Percentiles rank a stretch among this genome's conserved stretches.
These are phyloP conservation scores for Avicennia marina DNA, from an alignment of 257 asterid species.

Conservation along the genomic window DNA sequence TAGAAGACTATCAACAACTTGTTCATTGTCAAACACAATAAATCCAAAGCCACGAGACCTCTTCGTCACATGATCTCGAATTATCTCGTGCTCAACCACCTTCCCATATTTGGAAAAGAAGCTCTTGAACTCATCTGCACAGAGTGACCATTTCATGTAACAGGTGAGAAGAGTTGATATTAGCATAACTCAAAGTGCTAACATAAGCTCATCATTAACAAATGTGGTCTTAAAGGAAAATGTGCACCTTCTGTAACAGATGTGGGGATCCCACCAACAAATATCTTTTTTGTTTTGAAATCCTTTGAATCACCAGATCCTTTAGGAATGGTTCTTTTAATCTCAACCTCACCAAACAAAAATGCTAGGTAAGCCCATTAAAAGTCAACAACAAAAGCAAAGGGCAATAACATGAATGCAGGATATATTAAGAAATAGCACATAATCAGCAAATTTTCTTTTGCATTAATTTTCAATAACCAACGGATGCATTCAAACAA, in stretches of 20 bases:
- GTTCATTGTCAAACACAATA: conserved; percentile 75
- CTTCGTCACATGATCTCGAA: conserved; percentile 80
- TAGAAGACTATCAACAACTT: conserved; percentile 69
- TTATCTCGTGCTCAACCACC: conserved; percentile 86
- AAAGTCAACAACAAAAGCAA: not conserved
- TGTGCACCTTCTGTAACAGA: conserved; percentile 66
- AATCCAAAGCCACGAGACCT: conserved; percentile 97
- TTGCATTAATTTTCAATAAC: not conserved
- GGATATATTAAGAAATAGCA: not conserved
- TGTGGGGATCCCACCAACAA: conserved; percentile 93
- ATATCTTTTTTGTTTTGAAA: conserved; percentile 80
- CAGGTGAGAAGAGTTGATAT: not conserved
- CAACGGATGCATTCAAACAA: not conserved
- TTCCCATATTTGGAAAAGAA: conserved; percentile 83
- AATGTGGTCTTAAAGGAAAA: not conserved
- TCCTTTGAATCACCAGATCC: conserved; percentile 87
- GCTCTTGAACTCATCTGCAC: conserved; percentile 68
- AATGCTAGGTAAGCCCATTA: not conserved
- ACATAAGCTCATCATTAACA: not conserved
- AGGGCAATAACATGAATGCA: not conserved
- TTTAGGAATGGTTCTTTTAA: conserved; percentile 88
- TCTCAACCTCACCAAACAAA: conserved; percentile 65
- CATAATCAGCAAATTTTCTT: not conserved
- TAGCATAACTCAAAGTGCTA: too few relatives aligned
- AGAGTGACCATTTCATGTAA: not conserved